Percentiles rank a stretch among this genome's conserved stretches.
These are phyloP conservation scores for Aspergillus asperescens DNA, from an alignment of 495 filamentous ascomycete genomes.

Conservation along the genomic window DNA sequence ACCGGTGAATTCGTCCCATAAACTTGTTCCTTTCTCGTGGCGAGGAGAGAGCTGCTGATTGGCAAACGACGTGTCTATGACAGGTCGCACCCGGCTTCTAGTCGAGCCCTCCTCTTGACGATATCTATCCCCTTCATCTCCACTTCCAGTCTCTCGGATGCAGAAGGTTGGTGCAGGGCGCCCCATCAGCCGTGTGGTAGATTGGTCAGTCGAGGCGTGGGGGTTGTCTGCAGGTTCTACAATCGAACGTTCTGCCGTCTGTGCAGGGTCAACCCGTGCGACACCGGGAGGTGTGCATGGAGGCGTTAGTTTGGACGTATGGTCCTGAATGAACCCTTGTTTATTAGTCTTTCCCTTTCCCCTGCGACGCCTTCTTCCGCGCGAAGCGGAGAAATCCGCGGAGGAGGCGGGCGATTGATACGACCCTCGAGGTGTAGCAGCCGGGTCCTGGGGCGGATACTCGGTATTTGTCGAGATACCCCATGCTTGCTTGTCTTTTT, in stretches of 20 bases:
- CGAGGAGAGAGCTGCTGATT: slow-evolving; percentile 30
- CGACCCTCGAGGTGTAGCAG: slow-evolving; percentile 2
- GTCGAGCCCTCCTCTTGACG: not conserved
- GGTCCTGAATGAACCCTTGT: slow-evolving; percentile 12
- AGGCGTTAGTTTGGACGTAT: slow-evolving; percentile 32
- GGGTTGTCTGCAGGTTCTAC: slow-evolving; percentile 2
- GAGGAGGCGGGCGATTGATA: not conserved
- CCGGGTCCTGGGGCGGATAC: slow-evolving; percentile 2
- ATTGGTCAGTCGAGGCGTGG: slow-evolving; percentile 3
- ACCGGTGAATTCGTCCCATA: slow-evolving; percentile 39
- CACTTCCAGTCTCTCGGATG: slow-evolving; percentile 6
- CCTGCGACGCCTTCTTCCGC: slow-evolving; percentile 24
- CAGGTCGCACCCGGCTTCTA: slow-evolving; percentile 20
- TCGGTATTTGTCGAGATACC: slow-evolving; percentile 3
- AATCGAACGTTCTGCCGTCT: slow-evolving; percentile 4
- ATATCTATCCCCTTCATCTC: not conserved
- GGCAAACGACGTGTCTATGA: slow-evolving; percentile 43
- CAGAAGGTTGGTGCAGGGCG: slow-evolving; percentile 7
- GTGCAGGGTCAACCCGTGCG: slow-evolving; percentile 8
- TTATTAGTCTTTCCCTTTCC: slow-evolving; percentile 26
- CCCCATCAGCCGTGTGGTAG: slow-evolving; percentile 8
- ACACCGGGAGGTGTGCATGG: slow-evolving; percentile 34
- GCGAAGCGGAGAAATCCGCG: slow-evolving; percentile 4
- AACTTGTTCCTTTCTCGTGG: slow-evolving; percentile 31
- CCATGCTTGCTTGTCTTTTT: not conserved